Base-by-base conservation (phyloP, 129 eudicot species). In the Flaveria robusta region DNA sequence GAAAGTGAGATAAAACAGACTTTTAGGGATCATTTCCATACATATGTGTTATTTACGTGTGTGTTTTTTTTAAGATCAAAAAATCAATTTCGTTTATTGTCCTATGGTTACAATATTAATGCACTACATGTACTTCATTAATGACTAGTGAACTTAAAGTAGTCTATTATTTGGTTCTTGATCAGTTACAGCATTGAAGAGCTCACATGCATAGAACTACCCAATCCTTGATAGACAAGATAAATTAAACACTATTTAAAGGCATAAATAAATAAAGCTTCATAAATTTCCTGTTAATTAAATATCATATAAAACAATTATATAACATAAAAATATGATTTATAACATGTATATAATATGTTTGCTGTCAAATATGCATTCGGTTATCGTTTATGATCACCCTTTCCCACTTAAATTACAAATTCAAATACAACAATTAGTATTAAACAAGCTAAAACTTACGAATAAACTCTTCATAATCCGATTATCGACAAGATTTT, bases 41-140 rank as follows among this genome's bases (percentile, higher is more conserved):
- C 24, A 47, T 24, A 43, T 16, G 10, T 34, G 5, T 34, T 34
- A 34, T 34, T 34, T 34, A 34, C 5, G 39, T 34, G 39, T 34
- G 39, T 34, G 39, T 34, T 34, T 34, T 34, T 34, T 68, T 31
- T 59, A 47, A 9, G 50, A 46, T 69, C 70, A 78, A 73, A 54
- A 72, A 80, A 80, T 66, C 62, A 58, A 52, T 73, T 73, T 74
- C 19, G 60, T 69, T 66, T 74, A 19, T 70, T 66, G 83, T 66
- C 60, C 69, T 73, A 59, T 74, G 79, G 75, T 59, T 29, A 55
- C 31, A 75, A 66, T 66, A 80, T 80, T 73, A 80, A 74, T 80
- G 79, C 79, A 74, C 63, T 43, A 64, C 83, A 74, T 80, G 83
- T 55, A 74, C 83, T 80, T 80, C 83, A 80, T 80, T 80, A 80